Evolutionary conservation across 129 eudicot species (phyloP), one percentile per base, ranked within the genome.

Genomic region (Heracleum sosnowskyi): DNA sequence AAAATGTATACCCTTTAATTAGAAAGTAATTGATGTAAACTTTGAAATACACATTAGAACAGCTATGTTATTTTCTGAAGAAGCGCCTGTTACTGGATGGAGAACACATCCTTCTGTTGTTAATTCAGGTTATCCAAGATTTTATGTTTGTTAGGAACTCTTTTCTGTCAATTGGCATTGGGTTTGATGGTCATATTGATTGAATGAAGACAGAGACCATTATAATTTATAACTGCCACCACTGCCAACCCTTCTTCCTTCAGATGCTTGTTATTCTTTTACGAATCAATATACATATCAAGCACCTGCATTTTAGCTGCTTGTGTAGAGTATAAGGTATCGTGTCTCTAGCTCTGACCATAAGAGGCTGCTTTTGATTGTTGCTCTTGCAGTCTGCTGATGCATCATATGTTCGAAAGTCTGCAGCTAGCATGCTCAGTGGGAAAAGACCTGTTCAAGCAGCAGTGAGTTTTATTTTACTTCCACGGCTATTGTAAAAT

Each of bases 341-440:
- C 33, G 16, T 60, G 33, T 60, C 1, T 60, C 35, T 3, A 34
- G 24, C 62, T 12, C n/a, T 34, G 41, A 75, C 34, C 31, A 46
- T 64, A 44, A 29, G 44, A 42, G 37, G 60, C 36, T 64, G 39
- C 6, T 22, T 16, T 35, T 74, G n/a, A 28, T 66, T 76, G 17
- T 35, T 75, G 55, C 68, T 26, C 68, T 76, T 66, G 66, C 89
- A 92, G 97, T 83, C 91, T 80, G 83, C 97, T 69, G 91, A 86
- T 80, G 92, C 85, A 78, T 86, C 92, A 63, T 84, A 83, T 76
- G 90, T 85, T 74, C 89, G 79, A 79, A 87, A 89, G 82, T 92
- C 99, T 77, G 99, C 99, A 68, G 97, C 99, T 76, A 96, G 99
- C 88, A 90, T 96, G 99, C 96, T 96, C 73, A 96, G 96, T 81